Base-by-base conservation (phyloP, 495 filamentous ascomycete species). In the Oidiodendron maius region DNA sequence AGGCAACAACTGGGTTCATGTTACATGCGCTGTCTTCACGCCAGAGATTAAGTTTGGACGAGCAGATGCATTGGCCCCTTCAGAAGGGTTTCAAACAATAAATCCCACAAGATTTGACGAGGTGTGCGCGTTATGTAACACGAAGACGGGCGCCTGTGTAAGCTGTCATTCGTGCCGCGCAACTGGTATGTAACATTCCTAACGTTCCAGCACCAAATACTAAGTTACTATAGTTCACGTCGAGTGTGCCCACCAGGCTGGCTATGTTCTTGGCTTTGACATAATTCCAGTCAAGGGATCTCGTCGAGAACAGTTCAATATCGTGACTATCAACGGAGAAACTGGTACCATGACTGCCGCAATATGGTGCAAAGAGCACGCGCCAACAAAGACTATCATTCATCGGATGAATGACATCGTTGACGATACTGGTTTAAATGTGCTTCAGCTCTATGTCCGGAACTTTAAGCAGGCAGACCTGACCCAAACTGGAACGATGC, bases 1-100 rank as follows among this genome's bases (percentile, higher is more conserved):
- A 8, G 85, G 88, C 48, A 96, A 96, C 65, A 96, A 97, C 57
- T 99, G 93, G 93, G 86, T 95, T n/a, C 93, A 99, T 60, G 88
- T 96, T 22, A 77, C 82, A 35, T 99, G 93, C 57, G 89, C 93
- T 3, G 71, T 96, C 24, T 96, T 84, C 82, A 87, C 83, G 9
- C 87, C 89, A 0, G 93, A 96, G 59, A 81, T 95, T 55, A 94
- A 89, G 59, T 97, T 95, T 61, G 86, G 83, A 20, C 84, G 86
- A 60, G 83, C 90, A 17, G 80, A 83, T 50, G 80, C 83, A 4
- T 69, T 99, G 16, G 83, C 87, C 48, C 80, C 86, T 16, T 84
- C 85, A 3, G 93, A 99, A 70, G 91, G 93, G 34, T 87, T 99
- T 52, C 84, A 80, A 12, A 76, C 81, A 22, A 86, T 96, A 55